A percentile compares a stretch with the other conserved stretches of the same genome.
Conservation (phyloP, 2,329 filamentous ascomycete species). For the Didymella exigua region DNA sequence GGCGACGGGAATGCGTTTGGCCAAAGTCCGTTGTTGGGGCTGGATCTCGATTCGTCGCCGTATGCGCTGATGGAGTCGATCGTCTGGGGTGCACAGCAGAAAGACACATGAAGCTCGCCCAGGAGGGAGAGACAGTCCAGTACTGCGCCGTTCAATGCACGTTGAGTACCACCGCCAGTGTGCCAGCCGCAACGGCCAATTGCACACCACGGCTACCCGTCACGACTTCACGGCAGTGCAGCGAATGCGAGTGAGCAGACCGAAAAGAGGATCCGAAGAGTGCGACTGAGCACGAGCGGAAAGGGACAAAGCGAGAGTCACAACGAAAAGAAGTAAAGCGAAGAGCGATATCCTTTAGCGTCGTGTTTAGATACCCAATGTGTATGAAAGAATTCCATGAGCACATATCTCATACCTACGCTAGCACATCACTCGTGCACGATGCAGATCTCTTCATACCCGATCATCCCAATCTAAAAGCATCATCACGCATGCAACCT, state of each 20-base stretch:
- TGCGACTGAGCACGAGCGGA: no score
- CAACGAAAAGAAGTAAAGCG: neutral
- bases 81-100: conserved; percentile 50
- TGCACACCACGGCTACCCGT: neutral
- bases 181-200: neutral
- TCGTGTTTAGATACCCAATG: conserved; percentile 9
- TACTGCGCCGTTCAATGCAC: neutral
- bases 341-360: neutral
- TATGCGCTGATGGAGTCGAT: conserved; percentile 58
- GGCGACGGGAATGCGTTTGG: conserved; percentile 39
- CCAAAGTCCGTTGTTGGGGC: conserved; percentile 44
- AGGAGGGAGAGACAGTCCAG: neutral
- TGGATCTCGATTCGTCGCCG: conserved; percentile 52
- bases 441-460: no score
- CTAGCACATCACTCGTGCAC: no score
- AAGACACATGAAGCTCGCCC: conserved; percentile 29
- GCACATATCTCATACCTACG: no score
- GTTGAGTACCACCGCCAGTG: neutral
- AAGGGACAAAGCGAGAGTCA: neutral
- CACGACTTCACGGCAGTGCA: neutral
- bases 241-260: neutral
- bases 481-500: no score
- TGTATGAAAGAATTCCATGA: conserved; percentile 1
- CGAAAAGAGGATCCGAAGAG: no score
- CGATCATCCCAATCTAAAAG: no score